Evolutionary conservation across 495 filamentous ascomycete species (phyloP).

Genomic region (Durotheca rogersii): DNA sequence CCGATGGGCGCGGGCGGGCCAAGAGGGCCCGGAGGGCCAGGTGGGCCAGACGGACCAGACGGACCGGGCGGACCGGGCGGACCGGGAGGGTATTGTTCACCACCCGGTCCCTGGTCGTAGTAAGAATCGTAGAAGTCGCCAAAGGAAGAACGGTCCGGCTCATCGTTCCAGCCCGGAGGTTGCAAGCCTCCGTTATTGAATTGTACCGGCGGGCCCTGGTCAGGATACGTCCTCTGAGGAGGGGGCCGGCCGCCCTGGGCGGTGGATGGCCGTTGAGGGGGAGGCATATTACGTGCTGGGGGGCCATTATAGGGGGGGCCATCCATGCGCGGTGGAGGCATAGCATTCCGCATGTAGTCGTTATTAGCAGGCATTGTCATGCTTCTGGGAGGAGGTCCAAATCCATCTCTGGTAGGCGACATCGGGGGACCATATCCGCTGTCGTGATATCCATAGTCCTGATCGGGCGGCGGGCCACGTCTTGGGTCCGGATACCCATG

Average conservation of each 20-base stretch:
- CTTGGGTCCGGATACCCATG: constrained; percentile 46
- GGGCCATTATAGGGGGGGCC: constrained; percentile 48
- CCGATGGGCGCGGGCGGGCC: constrained; percentile 27
- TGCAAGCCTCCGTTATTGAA: constrained; percentile 31
- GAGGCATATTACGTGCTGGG: constrained; percentile 44
- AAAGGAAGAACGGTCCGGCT: constrained; percentile 40
- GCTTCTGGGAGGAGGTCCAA: constrained; percentile 48
- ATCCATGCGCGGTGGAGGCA: constrained; percentile 37
- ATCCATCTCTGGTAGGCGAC: constrained; percentile 34
- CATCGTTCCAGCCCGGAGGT: constrained; percentile 32
- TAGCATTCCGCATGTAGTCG: constrained; percentile 39
- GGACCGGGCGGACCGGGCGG: constrained; percentile 27
- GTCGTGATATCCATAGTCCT: constrained; percentile 40
- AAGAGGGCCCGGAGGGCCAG: too few species aligned
- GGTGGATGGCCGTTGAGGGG: constrained; percentile 51
- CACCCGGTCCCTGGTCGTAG: constrained; percentile 43
- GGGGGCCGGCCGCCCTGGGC: constrained; percentile 50
- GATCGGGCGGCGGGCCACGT: constrained; percentile 42
- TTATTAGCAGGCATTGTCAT: constrained; percentile 56
- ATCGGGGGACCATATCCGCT: constrained; percentile 38
- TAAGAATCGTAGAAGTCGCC: constrained; percentile 61
- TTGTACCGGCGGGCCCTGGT: constrained; percentile 39
- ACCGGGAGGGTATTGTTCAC: constrained; percentile 35
- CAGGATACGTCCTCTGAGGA: constrained; percentile 47
- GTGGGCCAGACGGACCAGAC: neutral